Conservation (phyloP, 176 grass and related monocot species). For the Dactylis glomerata region DNA sequence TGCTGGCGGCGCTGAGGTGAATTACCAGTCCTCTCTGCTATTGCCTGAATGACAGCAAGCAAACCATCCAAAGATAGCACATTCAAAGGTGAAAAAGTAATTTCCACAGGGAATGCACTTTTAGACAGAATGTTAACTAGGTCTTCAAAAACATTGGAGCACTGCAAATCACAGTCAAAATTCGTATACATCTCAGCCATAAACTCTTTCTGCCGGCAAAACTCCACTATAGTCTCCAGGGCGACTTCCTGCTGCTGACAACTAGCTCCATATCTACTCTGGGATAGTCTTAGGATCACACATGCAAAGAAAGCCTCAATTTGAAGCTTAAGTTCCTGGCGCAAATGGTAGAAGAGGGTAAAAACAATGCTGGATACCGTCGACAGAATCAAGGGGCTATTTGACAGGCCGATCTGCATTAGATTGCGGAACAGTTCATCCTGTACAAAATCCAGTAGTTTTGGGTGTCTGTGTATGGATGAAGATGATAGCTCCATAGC, state of each 20-base stretch:
- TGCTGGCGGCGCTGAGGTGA: no score
- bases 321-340: slow-evolving; percentile 74
- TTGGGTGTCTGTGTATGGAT: slow-evolving; percentile 53
- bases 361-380: slow-evolving; percentile 86
- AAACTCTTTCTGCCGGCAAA: slow-evolving; percentile 90
- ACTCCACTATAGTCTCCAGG: slow-evolving; percentile 81
- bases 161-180: no score
- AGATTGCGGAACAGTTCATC: slow-evolving; percentile 87
- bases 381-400: slow-evolving; percentile 79
- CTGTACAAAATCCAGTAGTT: slow-evolving; percentile 69
- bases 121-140: no score
- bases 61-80: no score
- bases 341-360: slow-evolving; percentile 82
- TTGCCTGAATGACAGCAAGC: no score
- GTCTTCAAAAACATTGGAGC: no score
- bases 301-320: slow-evolving; percentile 89
- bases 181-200: slow-evolving; percentile 89
- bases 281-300: slow-evolving; percentile 75
- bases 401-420: slow-evolving; percentile 88
- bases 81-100: no score
- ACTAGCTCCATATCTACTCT: slow-evolving; percentile 77
- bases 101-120: no score
- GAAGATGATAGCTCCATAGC: slow-evolving; percentile 65
- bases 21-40: no score
- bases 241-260: slow-evolving; percentile 95